phyloP scores from a whole-genome alignment of 1,284 basidiomycete species.

The Malassezia dermatis region DNA sequence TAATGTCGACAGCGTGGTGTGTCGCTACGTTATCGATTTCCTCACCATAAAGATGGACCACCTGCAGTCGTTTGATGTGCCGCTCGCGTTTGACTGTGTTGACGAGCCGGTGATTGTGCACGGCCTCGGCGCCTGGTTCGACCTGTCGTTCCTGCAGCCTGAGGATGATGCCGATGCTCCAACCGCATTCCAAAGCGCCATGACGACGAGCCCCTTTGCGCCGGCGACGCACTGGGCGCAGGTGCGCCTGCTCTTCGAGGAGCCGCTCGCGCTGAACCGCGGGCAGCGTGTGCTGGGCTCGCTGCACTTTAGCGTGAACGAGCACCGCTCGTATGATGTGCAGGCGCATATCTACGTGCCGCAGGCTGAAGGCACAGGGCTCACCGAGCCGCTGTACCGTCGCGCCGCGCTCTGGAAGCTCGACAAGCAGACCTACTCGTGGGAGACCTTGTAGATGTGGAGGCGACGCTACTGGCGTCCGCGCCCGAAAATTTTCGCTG shows the following conservation, averaged over 20 bases:
- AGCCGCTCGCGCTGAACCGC: constrained; percentile 40
- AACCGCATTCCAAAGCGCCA: constrained; percentile 2
- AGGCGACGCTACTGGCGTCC: background rate
- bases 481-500: constrained; percentile 7
- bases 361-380: constrained; percentile 17
- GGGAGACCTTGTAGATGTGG: constrained; percentile 18
- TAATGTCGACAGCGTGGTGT: constrained; percentile 10
- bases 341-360: constrained; percentile 19
- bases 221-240: constrained; percentile 46
- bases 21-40: constrained; percentile 35
- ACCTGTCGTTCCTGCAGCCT: constrained; percentile 28
- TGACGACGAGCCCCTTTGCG: constrained; percentile 40
- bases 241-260: constrained; percentile 35
- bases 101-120: constrained; percentile 30
- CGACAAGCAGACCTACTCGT: constrained; percentile 43
- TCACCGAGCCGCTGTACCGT: constrained; percentile 10
- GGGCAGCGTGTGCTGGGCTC: constrained; percentile 33
- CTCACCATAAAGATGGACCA: constrained; percentile 25
- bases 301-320: constrained; percentile 36
- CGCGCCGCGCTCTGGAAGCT: constrained; percentile 32
- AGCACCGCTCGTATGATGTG: constrained; percentile 36
- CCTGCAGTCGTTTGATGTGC: constrained; percentile 34
- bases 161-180: constrained; percentile 18
- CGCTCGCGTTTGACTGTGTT: constrained; percentile 27
- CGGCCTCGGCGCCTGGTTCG: constrained; percentile 42